Conservation (phyloP, 1,139 yeast genomes). For the Pichia sp. region DNA sequence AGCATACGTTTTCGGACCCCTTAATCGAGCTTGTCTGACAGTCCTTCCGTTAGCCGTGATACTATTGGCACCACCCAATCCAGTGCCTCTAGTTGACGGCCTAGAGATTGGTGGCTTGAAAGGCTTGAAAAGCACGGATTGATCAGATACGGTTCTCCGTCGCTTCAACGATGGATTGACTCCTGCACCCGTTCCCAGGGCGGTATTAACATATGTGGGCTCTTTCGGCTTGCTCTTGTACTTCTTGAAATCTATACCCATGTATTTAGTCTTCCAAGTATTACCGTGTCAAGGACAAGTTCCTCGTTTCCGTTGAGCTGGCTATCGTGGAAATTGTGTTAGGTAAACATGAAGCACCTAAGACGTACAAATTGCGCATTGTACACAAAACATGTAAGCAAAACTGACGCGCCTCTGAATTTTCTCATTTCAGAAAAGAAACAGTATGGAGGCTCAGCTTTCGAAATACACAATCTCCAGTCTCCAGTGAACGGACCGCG, state of each 20-base stretch:
- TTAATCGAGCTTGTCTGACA: slow-evolving; percentile 29
- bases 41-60: slow-evolving; percentile 4
- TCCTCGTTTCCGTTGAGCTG: too few relatives aligned
- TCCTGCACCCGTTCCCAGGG: slow-evolving; percentile 35
- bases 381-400: too few relatives aligned
- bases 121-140: slow-evolving; percentile 36
- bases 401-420: too few relatives aligned
- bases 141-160: slow-evolving; percentile 29
- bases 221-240: slow-evolving; percentile 19
- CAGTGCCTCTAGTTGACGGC: slow-evolving; percentile 8
- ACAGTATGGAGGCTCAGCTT: too few relatives aligned
- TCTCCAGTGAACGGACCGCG: too few relatives aligned
- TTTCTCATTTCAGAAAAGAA: too few relatives aligned
- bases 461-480: too few relatives aligned
- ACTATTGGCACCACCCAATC: neutral
- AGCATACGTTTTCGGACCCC: slow-evolving; percentile 33
- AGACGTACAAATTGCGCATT: too few relatives aligned
- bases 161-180: slow-evolving; percentile 27
- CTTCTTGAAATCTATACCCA: slow-evolving; percentile 12
- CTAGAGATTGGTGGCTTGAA: slow-evolving; percentile 27
- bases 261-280: too few relatives aligned
- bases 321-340: too few relatives aligned
- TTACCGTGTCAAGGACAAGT: too few relatives aligned
- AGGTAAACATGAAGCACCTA: too few relatives aligned
- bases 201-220: slow-evolving; percentile 24